Evolutionary conservation across 176 grass and related monocot genomes (phyloP).

Genomic region (Carex littledalei): DNA sequence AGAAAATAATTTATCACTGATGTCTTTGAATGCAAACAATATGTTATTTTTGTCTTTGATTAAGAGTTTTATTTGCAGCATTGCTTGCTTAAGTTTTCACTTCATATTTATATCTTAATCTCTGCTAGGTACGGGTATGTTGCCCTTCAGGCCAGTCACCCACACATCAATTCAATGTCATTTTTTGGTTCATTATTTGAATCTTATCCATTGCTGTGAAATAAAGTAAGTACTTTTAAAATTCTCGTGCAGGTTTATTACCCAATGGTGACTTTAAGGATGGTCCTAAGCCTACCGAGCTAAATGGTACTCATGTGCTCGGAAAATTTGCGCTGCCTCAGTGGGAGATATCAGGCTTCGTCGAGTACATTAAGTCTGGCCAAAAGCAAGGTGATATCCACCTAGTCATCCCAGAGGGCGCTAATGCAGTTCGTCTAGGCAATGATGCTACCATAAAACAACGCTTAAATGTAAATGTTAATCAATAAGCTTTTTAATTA

Average conservation of each 20-base stretch:
- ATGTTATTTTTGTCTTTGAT: neutral
- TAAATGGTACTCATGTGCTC: conserved; percentile 61
- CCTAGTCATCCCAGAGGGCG: conserved; percentile 67
- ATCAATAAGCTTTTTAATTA: neutral
- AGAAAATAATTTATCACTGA: neutral
- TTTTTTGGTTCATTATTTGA: neutral
- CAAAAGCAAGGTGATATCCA: conserved; percentile 89
- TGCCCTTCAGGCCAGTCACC: neutral
- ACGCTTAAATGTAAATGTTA: conserved; percentile 34
- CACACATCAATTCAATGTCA: neutral
- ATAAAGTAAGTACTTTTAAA: neutral
- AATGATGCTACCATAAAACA: conserved; percentile 81
- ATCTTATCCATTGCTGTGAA: neutral
- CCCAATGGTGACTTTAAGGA: conserved; percentile 83
- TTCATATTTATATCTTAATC: neutral
- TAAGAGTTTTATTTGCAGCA: neutral
- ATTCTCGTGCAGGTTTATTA: conserved; percentile 49
- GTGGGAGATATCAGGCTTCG: conserved; percentile 64
- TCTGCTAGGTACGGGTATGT: neutral
- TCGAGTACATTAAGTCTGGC: conserved; percentile 89
- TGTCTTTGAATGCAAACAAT: neutral
- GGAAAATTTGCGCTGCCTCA: conserved; percentile 38
- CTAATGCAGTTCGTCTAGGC: conserved; percentile 58
- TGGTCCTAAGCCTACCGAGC: conserved; percentile 34
- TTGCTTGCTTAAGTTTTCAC: neutral